Conservation (phyloP, 768 basidiomycete species). For the Jaapia argillacea region DNA sequence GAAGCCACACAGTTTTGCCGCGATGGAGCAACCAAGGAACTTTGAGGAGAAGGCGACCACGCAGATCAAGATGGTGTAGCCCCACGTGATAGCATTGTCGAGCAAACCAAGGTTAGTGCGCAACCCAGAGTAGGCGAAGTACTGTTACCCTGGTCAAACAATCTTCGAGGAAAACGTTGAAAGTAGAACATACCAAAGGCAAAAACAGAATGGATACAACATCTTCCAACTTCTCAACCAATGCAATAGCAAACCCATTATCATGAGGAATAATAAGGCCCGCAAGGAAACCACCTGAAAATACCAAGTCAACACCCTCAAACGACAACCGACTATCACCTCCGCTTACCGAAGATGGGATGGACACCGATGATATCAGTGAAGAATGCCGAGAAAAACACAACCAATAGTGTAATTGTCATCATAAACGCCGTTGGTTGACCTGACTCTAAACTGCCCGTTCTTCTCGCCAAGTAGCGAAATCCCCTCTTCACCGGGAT, state of each 20-base stretch:
- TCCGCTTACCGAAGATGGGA: constrained; percentile 61
- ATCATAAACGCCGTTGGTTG: constrained; percentile 69
- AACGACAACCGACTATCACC: constrained; percentile 14
- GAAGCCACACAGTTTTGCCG: constrained; percentile 56
- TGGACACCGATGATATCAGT: constrained; percentile 81
- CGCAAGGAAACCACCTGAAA: constrained; percentile 72
- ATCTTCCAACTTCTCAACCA: constrained; percentile 85
- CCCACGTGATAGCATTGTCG: constrained; percentile 72
- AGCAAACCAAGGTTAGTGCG: constrained; percentile 73
- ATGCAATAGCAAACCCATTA: constrained; percentile 68
- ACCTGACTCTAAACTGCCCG: constrained; percentile 65
- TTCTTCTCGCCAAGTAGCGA: constrained; percentile 53
- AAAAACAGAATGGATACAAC: constrained; percentile 68
- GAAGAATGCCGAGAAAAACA: constrained; percentile 70
- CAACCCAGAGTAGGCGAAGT: constrained; percentile 74
- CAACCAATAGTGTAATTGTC: constrained; percentile 66
- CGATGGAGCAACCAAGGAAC: constrained; percentile 55
- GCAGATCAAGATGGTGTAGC: constrained; percentile 66
- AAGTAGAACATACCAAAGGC: too few species aligned
- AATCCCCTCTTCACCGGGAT: constrained; percentile 57
- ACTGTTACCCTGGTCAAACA: too few species aligned
- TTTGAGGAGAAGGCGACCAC: constrained; percentile 72
- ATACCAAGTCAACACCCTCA: constrained; percentile 31
- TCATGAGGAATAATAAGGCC: constrained; percentile 79
- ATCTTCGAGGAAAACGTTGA: too few species aligned